Evolutionary conservation across 75 land plant genomes (phyloP).

Genomic region (Isoetes taiwanensis): DNA sequence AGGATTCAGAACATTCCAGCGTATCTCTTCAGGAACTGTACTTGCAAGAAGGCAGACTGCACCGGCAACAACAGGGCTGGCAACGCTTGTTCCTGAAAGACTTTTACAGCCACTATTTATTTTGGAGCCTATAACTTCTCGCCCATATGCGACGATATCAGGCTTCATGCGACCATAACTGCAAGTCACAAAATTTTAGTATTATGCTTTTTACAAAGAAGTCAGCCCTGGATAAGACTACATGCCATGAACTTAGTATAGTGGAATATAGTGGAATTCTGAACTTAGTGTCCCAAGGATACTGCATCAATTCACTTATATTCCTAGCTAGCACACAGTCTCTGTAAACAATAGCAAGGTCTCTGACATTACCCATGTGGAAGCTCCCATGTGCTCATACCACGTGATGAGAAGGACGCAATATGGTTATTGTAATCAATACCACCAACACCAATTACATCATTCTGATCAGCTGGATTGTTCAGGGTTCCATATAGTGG

Average conservation of each 20-base stretch:
- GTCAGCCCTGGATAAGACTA: background rate
- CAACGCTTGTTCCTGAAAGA: slow-evolving; percentile 96
- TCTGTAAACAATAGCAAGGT: background rate
- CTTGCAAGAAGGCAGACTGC: slow-evolving; percentile 90
- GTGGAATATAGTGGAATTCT: background rate
- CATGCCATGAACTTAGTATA: background rate
- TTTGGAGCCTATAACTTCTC: slow-evolving; percentile 91
- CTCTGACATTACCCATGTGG: slow-evolving; percentile 69
- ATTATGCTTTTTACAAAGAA: background rate
- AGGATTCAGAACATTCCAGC: slow-evolving; percentile 76
- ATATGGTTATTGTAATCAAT: slow-evolving; percentile 93
- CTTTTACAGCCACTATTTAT: slow-evolving; percentile 91
- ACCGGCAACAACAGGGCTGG: slow-evolving; percentile 99
- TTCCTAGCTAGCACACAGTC: no score
- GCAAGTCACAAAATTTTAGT: slow-evolving; percentile 6
- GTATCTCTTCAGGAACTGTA: slow-evolving; percentile 50
- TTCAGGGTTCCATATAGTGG: slow-evolving; percentile 96
- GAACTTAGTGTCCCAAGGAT: background rate
- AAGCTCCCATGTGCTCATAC: slow-evolving; percentile 99
- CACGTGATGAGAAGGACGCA: slow-evolving; percentile 96
- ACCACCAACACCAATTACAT: slow-evolving; percentile 99
- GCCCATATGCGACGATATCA: slow-evolving; percentile 93
- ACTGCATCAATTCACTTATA: background rate
- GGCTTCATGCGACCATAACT: slow-evolving; percentile 98
- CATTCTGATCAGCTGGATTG: slow-evolving; percentile 98